phyloP scores from a whole-genome alignment of 2,329 filamentous ascomycete species.

The Epichloe glyceriae region DNA sequence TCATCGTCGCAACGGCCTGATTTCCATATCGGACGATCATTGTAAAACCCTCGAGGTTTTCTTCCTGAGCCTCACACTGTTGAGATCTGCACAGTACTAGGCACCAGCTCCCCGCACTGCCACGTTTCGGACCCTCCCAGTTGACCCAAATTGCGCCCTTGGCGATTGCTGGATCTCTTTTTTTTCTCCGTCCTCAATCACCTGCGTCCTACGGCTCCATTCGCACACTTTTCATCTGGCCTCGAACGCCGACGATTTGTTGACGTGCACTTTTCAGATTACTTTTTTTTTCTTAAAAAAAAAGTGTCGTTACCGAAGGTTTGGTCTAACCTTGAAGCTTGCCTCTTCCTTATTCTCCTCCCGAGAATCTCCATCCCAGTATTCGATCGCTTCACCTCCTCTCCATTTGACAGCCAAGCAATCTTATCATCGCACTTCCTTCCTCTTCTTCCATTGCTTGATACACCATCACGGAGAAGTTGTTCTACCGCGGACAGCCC shows the following conservation, averaged over 20 bases:
- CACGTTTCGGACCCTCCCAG: background rate
- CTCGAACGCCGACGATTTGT: background rate
- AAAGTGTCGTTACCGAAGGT: constrained; percentile 7
- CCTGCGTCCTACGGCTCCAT: background rate
- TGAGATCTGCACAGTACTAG: background rate
- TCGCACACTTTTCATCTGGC: background rate
- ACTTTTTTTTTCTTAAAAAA: background rate
- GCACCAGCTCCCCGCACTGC: background rate
- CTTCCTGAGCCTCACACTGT: background rate
- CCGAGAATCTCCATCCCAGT: constrained; percentile 20
- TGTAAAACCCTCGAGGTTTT: background rate
- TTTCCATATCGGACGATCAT: background rate
- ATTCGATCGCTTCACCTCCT: constrained; percentile 25
- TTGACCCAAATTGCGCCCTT: background rate
- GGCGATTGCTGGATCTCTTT: background rate
- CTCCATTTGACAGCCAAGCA: constrained; percentile 15
- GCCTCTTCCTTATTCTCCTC: constrained; percentile 25
- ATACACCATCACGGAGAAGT: constrained; percentile 10
- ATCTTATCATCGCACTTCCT: constrained; percentile 21
- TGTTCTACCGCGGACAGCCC: constrained; percentile 6
- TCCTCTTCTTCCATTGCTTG: constrained; percentile 11
- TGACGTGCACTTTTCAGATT: background rate
- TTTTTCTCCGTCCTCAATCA: background rate
- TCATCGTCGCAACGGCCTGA: background rate
- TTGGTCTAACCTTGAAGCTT: constrained; percentile 26